Base-by-base conservation (phyloP, 805 yeast species). In the Wilhelminamyces savonicus region DNA sequence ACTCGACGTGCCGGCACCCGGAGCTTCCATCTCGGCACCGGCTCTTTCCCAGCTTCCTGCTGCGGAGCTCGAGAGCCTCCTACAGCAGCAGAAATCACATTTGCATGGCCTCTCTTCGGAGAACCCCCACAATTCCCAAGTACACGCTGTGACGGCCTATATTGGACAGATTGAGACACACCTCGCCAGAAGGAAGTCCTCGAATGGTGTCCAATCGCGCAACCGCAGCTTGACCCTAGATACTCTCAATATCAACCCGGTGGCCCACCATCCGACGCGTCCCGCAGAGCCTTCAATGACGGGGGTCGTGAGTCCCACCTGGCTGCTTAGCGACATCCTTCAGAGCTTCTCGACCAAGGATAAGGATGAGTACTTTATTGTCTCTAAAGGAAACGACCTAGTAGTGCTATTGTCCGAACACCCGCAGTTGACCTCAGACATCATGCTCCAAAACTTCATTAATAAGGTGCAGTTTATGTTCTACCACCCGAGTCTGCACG, bases 351-450 rank as follows among this genome's bases (percentile, higher is more conserved):
- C 60, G 1, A 72, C 61, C 22, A 63, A 62, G 25, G 75, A 73
- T 23, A 64, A 56, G 28, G 70, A 71, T 13, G 69, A 76, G 5
- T 69, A 63, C 21, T 57, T 53, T 30, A 52, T 77, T 13, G 70
- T 84, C 4, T 54, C 69, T 7, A 74, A 71, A 36, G 77, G 90
- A 2, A 84, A 85, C 48, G 81, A 74, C 24, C 59, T 85, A 22
- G 79, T 81, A 1, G 47, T 58, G 2, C 43, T 85, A 5, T 53
- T 85, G 7, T 67, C 62, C 24, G 62, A 69, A 26, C 60, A 78
- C 44, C 82, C 88, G 0, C 60, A 65, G 16, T 59, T 86, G 20
- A 75, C 76, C 44, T 61, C 70, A 20, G 94, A 85, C 29, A 59
- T 88, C 18, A 77, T 70, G 3, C 48, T 81, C 12, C 63, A 73